A percentile compares a stretch with the other conserved stretches of the same genome.
Evolutionary conservation across 1,284 basidiomycete species (phyloP).

Genomic region (Schizophyllum commune): DNA sequence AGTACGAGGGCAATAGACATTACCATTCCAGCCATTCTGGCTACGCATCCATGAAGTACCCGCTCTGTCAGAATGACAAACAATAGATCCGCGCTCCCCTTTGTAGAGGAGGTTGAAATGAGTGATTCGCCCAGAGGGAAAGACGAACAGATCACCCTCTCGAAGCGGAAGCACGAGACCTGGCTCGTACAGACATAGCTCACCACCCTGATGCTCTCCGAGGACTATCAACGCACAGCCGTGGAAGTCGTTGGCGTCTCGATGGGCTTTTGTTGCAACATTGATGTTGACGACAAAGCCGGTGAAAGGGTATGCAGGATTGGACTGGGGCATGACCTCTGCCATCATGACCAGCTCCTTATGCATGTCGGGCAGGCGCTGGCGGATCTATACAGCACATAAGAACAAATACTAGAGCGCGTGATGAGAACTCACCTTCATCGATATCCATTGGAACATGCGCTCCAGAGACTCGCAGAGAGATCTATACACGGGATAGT

Average conservation of each 20-base stretch:
- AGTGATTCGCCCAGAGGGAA: conserved; percentile 13
- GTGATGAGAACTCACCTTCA: background rate
- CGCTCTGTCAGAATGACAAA: conserved; percentile 14
- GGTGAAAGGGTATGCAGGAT: conserved; percentile 16
- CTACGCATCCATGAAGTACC: background rate
- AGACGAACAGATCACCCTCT: conserved; percentile 14
- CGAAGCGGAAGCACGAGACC: conserved; percentile 15
- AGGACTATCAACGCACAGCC: conserved; percentile 16
- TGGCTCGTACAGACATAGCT: conserved; percentile 15
- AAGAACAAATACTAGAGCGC: background rate
- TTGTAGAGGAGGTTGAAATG: conserved; percentile 19
- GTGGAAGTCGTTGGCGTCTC: conserved; percentile 15
- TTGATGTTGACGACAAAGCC: conserved; percentile 19
- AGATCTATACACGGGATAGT: background rate
- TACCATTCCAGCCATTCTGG: background rate
- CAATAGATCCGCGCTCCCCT: conserved; percentile 15
- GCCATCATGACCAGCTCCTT: background rate
- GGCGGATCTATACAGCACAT: background rate
- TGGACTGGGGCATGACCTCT: background rate
- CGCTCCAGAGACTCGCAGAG: background rate
- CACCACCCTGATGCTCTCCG: conserved; percentile 15
- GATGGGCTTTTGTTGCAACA: conserved; percentile 15
- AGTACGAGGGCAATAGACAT: background rate
- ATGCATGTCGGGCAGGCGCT: background rate
- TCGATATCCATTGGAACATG: background rate